Conservation (phyloP, 495 filamentous ascomycete species). For the Tirmania nivea region DNA sequence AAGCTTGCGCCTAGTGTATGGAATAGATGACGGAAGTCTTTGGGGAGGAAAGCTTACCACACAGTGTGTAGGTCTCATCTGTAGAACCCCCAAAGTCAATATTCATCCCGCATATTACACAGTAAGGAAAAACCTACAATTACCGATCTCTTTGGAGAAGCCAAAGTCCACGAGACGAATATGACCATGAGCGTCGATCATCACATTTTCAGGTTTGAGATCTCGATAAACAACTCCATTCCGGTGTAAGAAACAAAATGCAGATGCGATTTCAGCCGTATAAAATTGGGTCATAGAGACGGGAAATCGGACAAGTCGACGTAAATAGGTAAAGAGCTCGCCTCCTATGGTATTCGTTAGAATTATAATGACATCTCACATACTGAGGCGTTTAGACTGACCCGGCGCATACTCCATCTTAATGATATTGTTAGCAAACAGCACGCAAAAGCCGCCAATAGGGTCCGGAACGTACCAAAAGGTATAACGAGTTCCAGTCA, state of each 20-base stretch:
- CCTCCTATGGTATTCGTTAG: constrained; percentile 32
- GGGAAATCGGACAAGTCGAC: constrained; percentile 66
- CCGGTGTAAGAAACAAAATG: constrained; percentile 84
- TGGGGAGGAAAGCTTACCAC: constrained; percentile 24
- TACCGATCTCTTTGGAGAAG: constrained; percentile 66
- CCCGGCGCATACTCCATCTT: background rate
- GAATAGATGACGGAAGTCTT: background rate
- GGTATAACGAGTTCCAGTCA: constrained; percentile 70
- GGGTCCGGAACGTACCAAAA: constrained; percentile 40
- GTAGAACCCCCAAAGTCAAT: background rate
- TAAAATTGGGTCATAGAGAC: constrained; percentile 77
- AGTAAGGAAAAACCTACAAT: constrained; percentile 24
- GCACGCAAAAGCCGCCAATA: background rate
- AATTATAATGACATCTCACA: too few species aligned
- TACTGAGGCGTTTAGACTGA: constrained; percentile 29
- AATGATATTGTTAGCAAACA: background rate
- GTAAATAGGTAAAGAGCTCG: constrained; percentile 85
- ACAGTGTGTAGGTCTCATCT: constrained; percentile 86
- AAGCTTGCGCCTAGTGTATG: background rate
- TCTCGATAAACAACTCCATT: constrained; percentile 82
- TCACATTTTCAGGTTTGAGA: constrained; percentile 87
- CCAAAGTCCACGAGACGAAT: constrained; percentile 97
- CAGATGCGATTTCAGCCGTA: constrained; percentile 81
- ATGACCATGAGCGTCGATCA: constrained; percentile 79
- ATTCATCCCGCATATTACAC: background rate